A percentile compares a stretch with the other conserved stretches of the same genome.
These are phyloP conservation scores for Phenoliferia sp. DNA, from an alignment of 1,284 basidiomycete species.

Conservation along the genomic window DNA sequence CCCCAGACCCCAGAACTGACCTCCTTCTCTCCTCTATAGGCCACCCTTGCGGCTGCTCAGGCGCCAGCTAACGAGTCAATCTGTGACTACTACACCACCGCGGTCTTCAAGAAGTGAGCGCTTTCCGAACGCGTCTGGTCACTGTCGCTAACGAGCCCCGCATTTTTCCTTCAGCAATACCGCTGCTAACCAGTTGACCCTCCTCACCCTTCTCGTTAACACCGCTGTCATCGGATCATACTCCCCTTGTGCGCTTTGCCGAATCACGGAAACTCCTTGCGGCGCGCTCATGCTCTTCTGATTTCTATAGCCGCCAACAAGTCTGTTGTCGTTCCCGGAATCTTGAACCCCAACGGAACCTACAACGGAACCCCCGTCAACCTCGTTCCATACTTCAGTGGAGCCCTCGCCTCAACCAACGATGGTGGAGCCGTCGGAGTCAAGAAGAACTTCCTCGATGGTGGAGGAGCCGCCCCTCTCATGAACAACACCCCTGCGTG, in stretches of 20 bases:
- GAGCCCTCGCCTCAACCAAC: slow-evolving; percentile 21
- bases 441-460: slow-evolving; percentile 31
- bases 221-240: slow-evolving; percentile 28
- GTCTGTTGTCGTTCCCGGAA: slow-evolving; percentile 16
- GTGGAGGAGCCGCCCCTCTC: slow-evolving; percentile 27
- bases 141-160: neutral
- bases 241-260: neutral
- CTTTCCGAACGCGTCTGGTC: neutral
- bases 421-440: slow-evolving; percentile 7
- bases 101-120: neutral
- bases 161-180: slow-evolving; percentile 21
- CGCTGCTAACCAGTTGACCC: slow-evolving; percentile 17
- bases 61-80: slow-evolving; percentile 4
- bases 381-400: slow-evolving; percentile 7
- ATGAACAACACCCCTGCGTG: slow-evolving; percentile 23
- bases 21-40: neutral
- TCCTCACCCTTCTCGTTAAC: slow-evolving; percentile 29
- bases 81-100: slow-evolving; percentile 30
- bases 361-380: slow-evolving; percentile 1
- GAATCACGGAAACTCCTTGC: neutral
- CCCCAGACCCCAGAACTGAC: neutral
- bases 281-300: neutral
- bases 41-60: neutral
- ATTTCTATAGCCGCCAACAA: neutral
- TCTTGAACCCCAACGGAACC: slow-evolving; percentile 10